Evolutionary conservation across 208 protist genomes (phyloP).

Genomic region (Crithidia mellificae): DNA sequence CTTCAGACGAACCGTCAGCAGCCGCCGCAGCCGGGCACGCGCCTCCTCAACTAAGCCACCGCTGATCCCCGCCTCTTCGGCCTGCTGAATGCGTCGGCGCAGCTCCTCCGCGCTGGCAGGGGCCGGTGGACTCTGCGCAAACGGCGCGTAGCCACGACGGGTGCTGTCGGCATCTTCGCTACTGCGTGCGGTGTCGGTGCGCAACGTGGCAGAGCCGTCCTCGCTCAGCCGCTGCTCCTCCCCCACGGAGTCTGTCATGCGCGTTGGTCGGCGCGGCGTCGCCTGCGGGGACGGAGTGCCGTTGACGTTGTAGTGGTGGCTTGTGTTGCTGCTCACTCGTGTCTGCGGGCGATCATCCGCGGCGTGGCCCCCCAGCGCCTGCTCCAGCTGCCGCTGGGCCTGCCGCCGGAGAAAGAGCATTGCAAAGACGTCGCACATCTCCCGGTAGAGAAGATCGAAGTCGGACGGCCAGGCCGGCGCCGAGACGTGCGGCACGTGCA

Average conservation of each 20-base stretch:
- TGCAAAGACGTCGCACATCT: constrained; percentile 44
- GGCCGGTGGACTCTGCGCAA: neutral
- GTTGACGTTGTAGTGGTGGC: too few relatives aligned
- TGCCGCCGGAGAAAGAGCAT: constrained; percentile 36
- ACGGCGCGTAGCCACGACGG: neutral
- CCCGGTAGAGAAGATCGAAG: constrained; percentile 42
- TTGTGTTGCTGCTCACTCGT: neutral
- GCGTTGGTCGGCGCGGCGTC: constrained; percentile 19
- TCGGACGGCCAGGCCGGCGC: constrained; percentile 48
- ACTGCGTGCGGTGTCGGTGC: neutral
- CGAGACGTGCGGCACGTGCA: constrained; percentile 49
- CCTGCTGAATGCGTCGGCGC: constrained; percentile 36
- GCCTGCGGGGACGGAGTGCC: constrained; percentile 17
- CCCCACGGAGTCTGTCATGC: neutral
- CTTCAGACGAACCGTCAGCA: constrained; percentile 60
- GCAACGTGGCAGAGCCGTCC: constrained; percentile 1
- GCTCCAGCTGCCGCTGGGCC: constrained; percentile 46
- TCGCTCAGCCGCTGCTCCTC: constrained; percentile 17
- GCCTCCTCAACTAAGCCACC: constrained; percentile 49
- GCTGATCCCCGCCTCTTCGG: constrained; percentile 49
- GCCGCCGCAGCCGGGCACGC: constrained; percentile 37
- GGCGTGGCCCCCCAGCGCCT: constrained; percentile 11
- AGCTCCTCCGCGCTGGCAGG: constrained; percentile 29
- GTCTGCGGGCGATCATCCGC: neutral
- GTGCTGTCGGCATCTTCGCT: constrained; percentile 2